Conservation (phyloP, 345 rosid species). For the Brassica cretica region DNA sequence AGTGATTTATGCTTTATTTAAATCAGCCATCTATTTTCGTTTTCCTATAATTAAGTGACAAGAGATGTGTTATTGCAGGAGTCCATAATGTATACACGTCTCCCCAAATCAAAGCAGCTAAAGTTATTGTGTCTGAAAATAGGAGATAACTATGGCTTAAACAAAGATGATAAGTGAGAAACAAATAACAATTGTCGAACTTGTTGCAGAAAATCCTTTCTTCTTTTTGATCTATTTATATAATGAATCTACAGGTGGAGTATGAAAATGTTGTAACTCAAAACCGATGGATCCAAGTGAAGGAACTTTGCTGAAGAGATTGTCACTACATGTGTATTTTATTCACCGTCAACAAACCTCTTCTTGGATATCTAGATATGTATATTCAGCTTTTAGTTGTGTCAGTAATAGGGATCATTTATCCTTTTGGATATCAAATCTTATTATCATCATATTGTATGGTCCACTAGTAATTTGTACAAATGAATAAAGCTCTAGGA, state of each 20-base stretch:
- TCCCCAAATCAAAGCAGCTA: slow-evolving; percentile 68
- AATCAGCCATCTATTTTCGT: neutral
- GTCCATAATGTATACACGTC: slow-evolving; percentile 85
- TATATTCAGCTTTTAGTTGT: slow-evolving; percentile 30
- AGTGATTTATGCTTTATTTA: neutral
- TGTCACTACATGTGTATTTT: neutral
- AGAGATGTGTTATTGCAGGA: slow-evolving; percentile 54
- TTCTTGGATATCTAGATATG: neutral
- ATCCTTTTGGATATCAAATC: neutral
- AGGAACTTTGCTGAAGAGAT: neutral
- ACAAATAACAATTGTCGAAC: slow-evolving; percentile 22
- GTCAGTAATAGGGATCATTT: neutral
- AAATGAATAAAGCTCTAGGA: neutral
- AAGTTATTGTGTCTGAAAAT: slow-evolving; percentile 46
- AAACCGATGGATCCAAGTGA: slow-evolving; percentile 7
- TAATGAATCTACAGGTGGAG: neutral
- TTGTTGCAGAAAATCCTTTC: slow-evolving; percentile 57
- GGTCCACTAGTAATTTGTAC: neutral
- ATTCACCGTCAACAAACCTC: neutral
- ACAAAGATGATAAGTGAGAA: neutral
- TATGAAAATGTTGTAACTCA: slow-evolving; percentile 4
- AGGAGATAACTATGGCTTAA: neutral
- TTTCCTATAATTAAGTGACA: neutral
- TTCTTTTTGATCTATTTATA: neutral
- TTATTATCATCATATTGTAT: neutral